Conservation (phyloP, 768 basidiomycete species). For the Naganishia onofrii region DNA sequence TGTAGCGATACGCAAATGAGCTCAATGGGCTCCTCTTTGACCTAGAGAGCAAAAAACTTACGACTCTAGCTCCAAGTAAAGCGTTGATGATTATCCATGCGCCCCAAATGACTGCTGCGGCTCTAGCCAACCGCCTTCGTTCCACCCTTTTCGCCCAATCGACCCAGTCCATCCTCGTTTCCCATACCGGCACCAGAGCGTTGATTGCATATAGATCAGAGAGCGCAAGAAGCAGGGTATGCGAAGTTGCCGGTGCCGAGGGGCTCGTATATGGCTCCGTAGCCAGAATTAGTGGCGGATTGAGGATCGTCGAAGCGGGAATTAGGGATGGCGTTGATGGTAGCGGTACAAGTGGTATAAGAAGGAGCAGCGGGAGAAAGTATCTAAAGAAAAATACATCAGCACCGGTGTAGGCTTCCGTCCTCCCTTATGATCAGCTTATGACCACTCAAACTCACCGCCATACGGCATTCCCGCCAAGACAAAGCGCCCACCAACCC, state of each 20-base stretch:
- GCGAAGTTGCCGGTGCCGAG: conserved; percentile 39
- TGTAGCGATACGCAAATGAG: background rate
- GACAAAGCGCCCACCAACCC: conserved; percentile 73
- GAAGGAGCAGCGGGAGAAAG: conserved; percentile 60
- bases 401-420: background rate
- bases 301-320: conserved; percentile 13
- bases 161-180: conserved; percentile 3
- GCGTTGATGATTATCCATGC: conserved; percentile 39
- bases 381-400: conserved; percentile 54
- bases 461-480: conserved; percentile 60
- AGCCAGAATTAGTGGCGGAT: background rate
- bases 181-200: conserved; percentile 48
- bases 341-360: conserved; percentile 54
- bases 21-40: background rate
- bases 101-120: conserved; percentile 38
- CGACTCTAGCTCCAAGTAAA: conserved; percentile 28
- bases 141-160: conserved; percentile 23
- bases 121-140: conserved; percentile 23
- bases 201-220: conserved; percentile 68
- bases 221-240: conserved; percentile 55
- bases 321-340: conserved; percentile 39
- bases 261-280: conserved; percentile 60
- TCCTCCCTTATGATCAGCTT: background rate
- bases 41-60: conserved; percentile 14
- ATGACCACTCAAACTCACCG: conserved; percentile 53